phyloP scores from a whole-genome alignment of 257 asterid species.

The Solanum pinnatisectum region DNA sequence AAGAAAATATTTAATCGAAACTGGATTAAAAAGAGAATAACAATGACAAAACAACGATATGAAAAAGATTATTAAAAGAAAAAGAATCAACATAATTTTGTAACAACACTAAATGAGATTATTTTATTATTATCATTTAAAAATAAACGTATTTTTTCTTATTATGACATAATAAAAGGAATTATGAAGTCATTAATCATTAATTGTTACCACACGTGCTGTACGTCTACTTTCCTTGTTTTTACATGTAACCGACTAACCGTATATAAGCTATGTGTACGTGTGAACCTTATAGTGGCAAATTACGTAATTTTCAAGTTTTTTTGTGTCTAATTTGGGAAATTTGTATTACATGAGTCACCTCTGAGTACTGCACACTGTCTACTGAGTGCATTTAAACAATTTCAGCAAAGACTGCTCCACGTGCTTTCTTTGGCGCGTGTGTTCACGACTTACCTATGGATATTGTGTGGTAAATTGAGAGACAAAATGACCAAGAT shows the following conservation, averaged over 20 bases:
- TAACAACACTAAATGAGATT: not conserved
- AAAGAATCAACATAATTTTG: not conserved
- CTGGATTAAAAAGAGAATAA: not conserved
- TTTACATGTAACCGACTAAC: not conserved
- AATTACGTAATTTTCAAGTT: not conserved
- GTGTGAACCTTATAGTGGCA: not conserved
- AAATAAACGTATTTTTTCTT: not conserved
- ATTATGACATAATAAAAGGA: not conserved
- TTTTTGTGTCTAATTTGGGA: not conserved
- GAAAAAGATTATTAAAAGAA: no score
- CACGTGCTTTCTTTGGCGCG: not conserved
- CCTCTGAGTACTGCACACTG: not conserved
- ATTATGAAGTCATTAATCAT: not conserved
- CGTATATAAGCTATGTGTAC: not conserved
- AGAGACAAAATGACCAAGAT: not conserved
- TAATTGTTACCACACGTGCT: not conserved
- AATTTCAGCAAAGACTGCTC: not conserved
- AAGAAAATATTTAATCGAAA: not conserved
- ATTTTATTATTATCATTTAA: not conserved
- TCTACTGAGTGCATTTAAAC: not conserved
- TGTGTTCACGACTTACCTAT: not conserved
- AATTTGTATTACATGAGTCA: not conserved
- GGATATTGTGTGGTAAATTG: not conserved
- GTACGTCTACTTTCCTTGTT: not conserved
- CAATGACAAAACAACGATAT: no score